phyloP scores from a whole-genome alignment of 1,284 basidiomycete species.

The Ganoderma sp. region DNA sequence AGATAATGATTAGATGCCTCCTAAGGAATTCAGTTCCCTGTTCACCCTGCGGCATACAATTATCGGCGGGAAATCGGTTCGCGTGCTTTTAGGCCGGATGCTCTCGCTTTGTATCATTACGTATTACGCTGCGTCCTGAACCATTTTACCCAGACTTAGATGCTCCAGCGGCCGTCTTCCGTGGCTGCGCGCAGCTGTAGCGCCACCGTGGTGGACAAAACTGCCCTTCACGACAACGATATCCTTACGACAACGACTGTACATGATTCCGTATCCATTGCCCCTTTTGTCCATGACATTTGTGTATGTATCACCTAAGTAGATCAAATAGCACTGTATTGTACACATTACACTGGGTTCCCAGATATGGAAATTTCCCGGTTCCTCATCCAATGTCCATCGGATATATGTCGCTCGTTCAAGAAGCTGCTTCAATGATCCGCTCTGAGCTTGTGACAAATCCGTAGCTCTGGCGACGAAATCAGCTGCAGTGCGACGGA shows the following conservation, averaged over 20 bases:
- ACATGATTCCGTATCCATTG: background rate
- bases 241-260: background rate
- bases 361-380: background rate
- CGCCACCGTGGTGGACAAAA: background rate
- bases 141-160: background rate
- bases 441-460: conserved; percentile 59
- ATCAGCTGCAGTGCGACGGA: background rate
- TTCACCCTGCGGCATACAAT: background rate
- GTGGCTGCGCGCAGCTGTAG: conserved; percentile 17
- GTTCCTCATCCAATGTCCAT: background rate
- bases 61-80: conserved; percentile 1
- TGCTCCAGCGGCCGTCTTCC: conserved; percentile 10
- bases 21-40: background rate
- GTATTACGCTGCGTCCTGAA: background rate
- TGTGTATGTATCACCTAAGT: conserved; percentile 12
- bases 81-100: background rate
- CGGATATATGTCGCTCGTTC: conserved; percentile 3
- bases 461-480: conserved; percentile 55
- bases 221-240: conserved; percentile 3
- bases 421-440: conserved; percentile 27
- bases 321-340: conserved; percentile 26
- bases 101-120: conserved; percentile 16
- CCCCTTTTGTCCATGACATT: conserved; percentile 3
- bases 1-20: background rate
- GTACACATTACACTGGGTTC: conserved; percentile 20